phyloP scores from a whole-genome alignment of 371 early-diverging fungal genomes.

The Rhizomucor miehei region DNA sequence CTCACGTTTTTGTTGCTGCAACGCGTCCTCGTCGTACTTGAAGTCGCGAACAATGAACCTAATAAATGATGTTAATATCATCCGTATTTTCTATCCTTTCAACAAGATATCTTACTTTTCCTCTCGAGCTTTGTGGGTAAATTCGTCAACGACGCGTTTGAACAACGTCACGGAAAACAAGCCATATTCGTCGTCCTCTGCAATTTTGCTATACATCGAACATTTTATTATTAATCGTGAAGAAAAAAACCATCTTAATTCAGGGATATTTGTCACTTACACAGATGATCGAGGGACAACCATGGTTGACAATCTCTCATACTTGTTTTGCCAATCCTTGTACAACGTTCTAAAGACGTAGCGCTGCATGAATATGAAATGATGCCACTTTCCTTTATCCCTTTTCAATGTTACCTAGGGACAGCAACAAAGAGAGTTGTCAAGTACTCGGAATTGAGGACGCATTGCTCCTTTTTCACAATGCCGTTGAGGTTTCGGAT shows the following conservation, averaged over 20 bases:
- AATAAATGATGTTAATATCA: background rate
- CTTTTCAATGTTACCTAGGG: slow-evolving; percentile 61
- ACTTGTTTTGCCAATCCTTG: slow-evolving; percentile 81
- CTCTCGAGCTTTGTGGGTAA: slow-evolving; percentile 83
- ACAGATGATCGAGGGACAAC: slow-evolving; percentile 93
- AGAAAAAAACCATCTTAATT: slow-evolving; percentile 1
- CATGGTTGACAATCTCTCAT: slow-evolving; percentile 90
- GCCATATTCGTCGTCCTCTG: slow-evolving; percentile 92
- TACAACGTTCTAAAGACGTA: slow-evolving; percentile 50
- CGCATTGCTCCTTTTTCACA: slow-evolving; percentile 88
- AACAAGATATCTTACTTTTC: slow-evolving; percentile 59
- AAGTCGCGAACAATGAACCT: slow-evolving; percentile 94
- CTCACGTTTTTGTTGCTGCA: slow-evolving; percentile 73
- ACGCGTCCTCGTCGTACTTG: slow-evolving; percentile 78
- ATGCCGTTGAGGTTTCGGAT: slow-evolving; percentile 82
- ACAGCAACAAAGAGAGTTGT: slow-evolving; percentile 93
- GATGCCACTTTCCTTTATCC: background rate
- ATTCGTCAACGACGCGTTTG: slow-evolving; percentile 85
- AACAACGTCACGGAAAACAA: slow-evolving; percentile 92
- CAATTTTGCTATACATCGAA: slow-evolving; percentile 58
- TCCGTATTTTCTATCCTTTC: too few relatives aligned
- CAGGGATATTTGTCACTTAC: slow-evolving; percentile 45
- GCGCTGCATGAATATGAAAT: background rate
- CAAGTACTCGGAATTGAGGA: slow-evolving; percentile 91
- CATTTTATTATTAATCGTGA: background rate